Base-by-base conservation (phyloP, 1,139 yeast species). In the Kodamaea plutei region DNA sequence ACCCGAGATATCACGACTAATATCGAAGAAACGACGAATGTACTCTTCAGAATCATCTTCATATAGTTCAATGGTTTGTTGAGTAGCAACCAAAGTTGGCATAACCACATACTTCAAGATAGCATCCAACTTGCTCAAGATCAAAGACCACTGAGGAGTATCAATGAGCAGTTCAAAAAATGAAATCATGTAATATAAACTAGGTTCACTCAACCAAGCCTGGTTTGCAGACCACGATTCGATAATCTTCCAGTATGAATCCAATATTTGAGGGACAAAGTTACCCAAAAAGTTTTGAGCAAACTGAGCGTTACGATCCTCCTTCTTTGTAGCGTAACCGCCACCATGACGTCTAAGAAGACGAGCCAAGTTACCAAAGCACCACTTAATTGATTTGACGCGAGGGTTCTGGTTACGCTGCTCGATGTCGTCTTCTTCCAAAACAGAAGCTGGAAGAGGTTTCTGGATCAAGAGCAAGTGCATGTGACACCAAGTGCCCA, bases 1-100 rank as follows among this genome's bases (percentile, higher is more conserved):
- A 8, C 91, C 80, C 28, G 76, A 73, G 22, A 76, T 70, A 41
- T 84, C 94, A 42, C 84, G 78, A 47, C 76, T 79, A 36, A 79
- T 64, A 49, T 80, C 88, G 43, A 79, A 79, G 47, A 61, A 79
- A 43, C 84, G 69, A 59, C 88, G 70, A 22, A 81, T 69, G 47
- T 81, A 83, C 45, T 82, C 89, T 41, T 79, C 84, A 5, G 83
- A 79, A 39, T 82, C 89, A 39, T 76, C 84, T 44, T 81, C 84
- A 47, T 76, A 79, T 33, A 79, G 58, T 44, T 79, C 84, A 23
- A 80, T 59, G 22, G 75, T 66, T 36, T 69, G 74, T 21, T 69
- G 71, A 14, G 61, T 61, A 1, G 82, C 78, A 45, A 73, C 69
- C 39, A 83, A 58, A 36, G 79, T 73, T 5, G 85, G 87, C 45